Base-by-base conservation (phyloP, 768 basidiomycete genomes). In the Krasilnikovozyma curviuscula region DNA sequence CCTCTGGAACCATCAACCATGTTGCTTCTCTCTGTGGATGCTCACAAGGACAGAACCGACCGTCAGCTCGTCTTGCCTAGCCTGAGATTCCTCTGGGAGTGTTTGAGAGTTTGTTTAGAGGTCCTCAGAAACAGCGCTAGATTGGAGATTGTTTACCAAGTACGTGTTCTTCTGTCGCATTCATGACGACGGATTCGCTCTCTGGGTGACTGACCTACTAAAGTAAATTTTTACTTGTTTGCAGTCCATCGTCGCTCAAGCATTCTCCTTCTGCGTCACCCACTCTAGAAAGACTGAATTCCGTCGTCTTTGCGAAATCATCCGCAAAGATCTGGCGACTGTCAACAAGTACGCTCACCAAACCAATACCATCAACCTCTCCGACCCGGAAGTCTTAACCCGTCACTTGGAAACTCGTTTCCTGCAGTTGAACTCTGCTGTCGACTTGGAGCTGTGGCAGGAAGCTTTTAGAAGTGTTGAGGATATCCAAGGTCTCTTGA, bases 11-110 rank as follows among this genome's bases (percentile, higher is more conserved):
- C 50, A 7, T 32, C 44, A 10, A 52, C 50, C 25, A 44, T 52
- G 7, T 46, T 52, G 33, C 40, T 52, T 31, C 46, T 52, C 45
- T 52, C 50, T 14, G 50, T 52, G 21, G 50, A 52, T 31, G 50
- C 50, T 13, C 88, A 74, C 69, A 82, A 83, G 68, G 89, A 95
- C 65, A 70, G 91, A 57, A 93, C 86, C 27, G 89, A 97, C 66
- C 70, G 91, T 39, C 82, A 86, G 7, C 73, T 97, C 44, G 86
- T 98, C 54, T 93, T 86, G 0, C 91, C 91, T 0, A 93, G 88
- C 79, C 79, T 97, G 61, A 88, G 89, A 62, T 93, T 95, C 65
- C 72, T 88, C n/a, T 97, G 89, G 88, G 91, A 97, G 70, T 84
- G 83, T 57, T 95, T 95, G 62, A 78, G 91, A 48, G 93, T 85